Base-by-base conservation (phyloP, 352 stramenopile genomes). In the Globisporangium megalacanthum region DNA sequence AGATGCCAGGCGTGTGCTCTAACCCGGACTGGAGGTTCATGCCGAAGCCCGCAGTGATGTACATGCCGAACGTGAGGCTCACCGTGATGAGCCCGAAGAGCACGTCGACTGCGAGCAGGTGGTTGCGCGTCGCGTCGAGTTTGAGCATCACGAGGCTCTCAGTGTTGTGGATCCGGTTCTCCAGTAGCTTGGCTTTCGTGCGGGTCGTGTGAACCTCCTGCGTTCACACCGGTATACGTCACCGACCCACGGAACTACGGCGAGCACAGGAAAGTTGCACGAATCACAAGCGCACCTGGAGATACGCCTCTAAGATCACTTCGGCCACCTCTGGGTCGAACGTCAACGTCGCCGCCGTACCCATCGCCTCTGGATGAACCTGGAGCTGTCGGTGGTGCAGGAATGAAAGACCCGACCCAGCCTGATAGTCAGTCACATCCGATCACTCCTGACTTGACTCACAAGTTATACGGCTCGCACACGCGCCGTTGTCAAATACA, bases 91-190 rank as follows among this genome's bases (percentile, higher is more conserved):
- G 33, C 35, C 52, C 52, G 62, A 87, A 87, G 20, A 84, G 64
- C 36, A 87, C 39, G 48, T 84, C 77, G 35, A 84, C 70, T 1
- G 68, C 70, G 0, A 82, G 72, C 33, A 88, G 41, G 47, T 88
- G 78, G 65, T 88, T 88, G 52, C 78, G 78, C 56, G 75, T 72
- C 44, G 73, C 79, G 66, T 88, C 78, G 52, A 88, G 72, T 58
- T 88, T 81, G 55, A 86, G 67, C 75, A 81, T 88, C 54, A 88
- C 68, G 4, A 89, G 62, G 44, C 74, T 88, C 55, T 91, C 80
- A 0, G 80, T 91, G 57, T 81, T 88, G 14, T 73, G 66, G 58
- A 91, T 91, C 22, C 80, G 80, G 45, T 86, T 73, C 49, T 89
- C 75, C 52, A 91, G 66, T 31, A 91, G 50, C 1, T 72, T 65